Evolutionary conservation across 1,284 basidiomycete genomes (phyloP).

Genomic region (Tetrapyrgos nigripes): DNA sequence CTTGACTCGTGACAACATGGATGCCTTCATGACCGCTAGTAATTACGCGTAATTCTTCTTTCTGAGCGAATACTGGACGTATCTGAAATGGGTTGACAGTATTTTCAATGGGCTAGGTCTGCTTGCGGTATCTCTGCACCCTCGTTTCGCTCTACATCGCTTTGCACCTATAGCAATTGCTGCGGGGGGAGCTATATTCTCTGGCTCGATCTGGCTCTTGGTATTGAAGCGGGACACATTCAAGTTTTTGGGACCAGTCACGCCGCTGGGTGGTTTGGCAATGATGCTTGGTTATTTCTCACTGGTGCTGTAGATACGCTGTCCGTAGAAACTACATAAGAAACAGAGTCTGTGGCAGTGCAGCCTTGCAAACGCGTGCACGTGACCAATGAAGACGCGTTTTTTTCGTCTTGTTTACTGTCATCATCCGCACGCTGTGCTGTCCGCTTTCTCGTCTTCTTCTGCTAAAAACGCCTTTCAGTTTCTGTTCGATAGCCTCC

Average conservation of each 20-base stretch:
- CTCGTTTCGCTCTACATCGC: constrained; percentile 63
- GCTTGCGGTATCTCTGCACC: constrained; percentile 75
- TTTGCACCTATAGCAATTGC: constrained; percentile 78
- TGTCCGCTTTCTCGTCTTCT: not conserved
- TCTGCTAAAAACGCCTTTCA: not conserved
- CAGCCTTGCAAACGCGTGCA: too few species aligned
- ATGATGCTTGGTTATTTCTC: constrained; percentile 73
- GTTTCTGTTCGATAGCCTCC: not conserved
- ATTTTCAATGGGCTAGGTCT: constrained; percentile 82
- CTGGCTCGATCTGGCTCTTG: constrained; percentile 72
- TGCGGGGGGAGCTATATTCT: constrained; percentile 70
- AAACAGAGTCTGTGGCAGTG: too few species aligned
- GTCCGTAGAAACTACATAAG: too few species aligned
- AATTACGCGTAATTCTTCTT: constrained; percentile 49
- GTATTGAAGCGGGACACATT: constrained; percentile 62
- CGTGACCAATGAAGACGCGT: too few species aligned
- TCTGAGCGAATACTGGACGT: constrained; percentile 2
- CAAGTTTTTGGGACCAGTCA: constrained; percentile 74
- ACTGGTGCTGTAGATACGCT: constrained; percentile 51
- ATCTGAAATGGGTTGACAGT: constrained; percentile 41
- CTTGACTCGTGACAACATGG: constrained; percentile 57
- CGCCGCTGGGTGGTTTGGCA: constrained; percentile 74
- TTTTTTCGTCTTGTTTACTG: too few species aligned
- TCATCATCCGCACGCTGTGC: too few species aligned
- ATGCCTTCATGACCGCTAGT: constrained; percentile 69